These are phyloP conservation scores for Lasiosphaeria miniovina DNA, from an alignment of 495 filamentous ascomycete genomes.

Conservation along the genomic window DNA sequence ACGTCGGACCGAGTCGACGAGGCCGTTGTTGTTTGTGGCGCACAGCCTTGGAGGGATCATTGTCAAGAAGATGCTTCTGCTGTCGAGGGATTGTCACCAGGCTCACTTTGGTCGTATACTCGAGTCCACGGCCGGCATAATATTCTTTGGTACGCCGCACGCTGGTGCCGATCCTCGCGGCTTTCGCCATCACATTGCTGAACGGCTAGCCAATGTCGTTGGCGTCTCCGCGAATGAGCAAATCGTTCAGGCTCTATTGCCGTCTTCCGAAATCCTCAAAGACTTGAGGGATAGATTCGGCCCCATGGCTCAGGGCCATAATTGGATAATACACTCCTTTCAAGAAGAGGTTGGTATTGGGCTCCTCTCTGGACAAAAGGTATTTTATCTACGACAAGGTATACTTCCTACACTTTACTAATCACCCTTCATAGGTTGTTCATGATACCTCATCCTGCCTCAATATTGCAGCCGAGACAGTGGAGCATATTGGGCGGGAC, in stretches of 20 bases:
- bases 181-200: conserved; percentile 13
- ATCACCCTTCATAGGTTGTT: conserved; percentile 26
- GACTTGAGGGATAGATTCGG: conserved; percentile 33
- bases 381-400: background rate
- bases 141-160: conserved; percentile 48
- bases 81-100: conserved; percentile 14
- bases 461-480: conserved; percentile 23
- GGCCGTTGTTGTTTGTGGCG: conserved; percentile 45
- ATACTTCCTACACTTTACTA: no score
- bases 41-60: conserved; percentile 55
- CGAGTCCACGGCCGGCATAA: conserved; percentile 35
- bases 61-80: conserved; percentile 42
- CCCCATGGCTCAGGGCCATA: conserved; percentile 20
- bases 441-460: conserved; percentile 36
- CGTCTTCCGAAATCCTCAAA: conserved; percentile 29
- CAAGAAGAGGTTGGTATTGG: conserved; percentile 30
- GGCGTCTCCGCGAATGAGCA: conserved; percentile 28
- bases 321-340: conserved; percentile 38
- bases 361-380: conserved; percentile 16
- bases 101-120: conserved; percentile 26
- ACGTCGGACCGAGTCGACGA: conserved; percentile 23
- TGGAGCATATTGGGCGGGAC: conserved; percentile 29
- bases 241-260: conserved; percentile 28
- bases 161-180: conserved; percentile 31
- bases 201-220: conserved; percentile 17